Base-by-base conservation (phyloP, 768 basidiomycete species). In the Steccherinum ochraceum region DNA sequence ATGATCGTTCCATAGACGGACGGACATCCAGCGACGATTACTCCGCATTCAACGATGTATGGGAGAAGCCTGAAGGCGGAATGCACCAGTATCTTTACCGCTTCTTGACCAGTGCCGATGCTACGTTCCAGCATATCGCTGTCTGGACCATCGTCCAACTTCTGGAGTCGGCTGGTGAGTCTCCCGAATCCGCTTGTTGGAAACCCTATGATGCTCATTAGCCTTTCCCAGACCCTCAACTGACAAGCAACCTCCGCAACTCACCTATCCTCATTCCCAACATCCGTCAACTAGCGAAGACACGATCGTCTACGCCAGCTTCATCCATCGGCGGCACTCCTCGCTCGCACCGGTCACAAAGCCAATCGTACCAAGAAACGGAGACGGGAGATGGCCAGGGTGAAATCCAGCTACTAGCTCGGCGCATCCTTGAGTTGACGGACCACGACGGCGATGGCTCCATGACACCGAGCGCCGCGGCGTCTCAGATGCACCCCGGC, bases 61-160 rank as follows among this genome's bases (percentile, higher is more conserved):
- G 96, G 96, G 89, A 93, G 60, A 89, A 93, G 66, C 96, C 96
- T 5, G 93, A 96, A 51, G 96, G 94, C 18, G 96, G 96, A 40
- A 86, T 99, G 78, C 95, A 97, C 66, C 81, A 80, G 53, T 99
- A 99, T 69, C 76, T 99, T 41, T 86, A 91, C 64, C 81, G 91
- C 42, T 99, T 99, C 81, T 70, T 99, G 59, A 90, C 83, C 40
- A 94, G 90, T 62, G 74, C 88, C 4, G 96, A 99, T 62, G 86
- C 91, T 12, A 99, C 96, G 0, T 99, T 99, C 85, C 94, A 97
- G 67, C 96, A 99, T 64, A 99, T 98, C 56, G 96, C 96, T 26
- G 93, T 99, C 41, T 99, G 96, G 96, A 97, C 96, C 0, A 94
- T 98, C 58, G 94, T 97, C 21, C 96, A 99, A 64, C 72, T 99